Conservation (phyloP, 257 asterid genomes). For the Solanum gracilifrons region DNA sequence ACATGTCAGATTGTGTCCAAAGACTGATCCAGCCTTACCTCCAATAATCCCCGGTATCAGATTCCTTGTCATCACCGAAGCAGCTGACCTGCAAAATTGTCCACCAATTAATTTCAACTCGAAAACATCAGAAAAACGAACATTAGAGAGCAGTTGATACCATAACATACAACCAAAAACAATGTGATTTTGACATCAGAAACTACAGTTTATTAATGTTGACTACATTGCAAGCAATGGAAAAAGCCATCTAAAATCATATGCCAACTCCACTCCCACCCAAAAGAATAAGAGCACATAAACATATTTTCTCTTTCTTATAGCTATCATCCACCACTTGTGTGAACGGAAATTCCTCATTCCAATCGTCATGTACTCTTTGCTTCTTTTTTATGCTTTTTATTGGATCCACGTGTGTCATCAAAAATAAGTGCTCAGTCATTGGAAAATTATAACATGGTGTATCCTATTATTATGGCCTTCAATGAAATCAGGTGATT, state of each 20-base stretch:
- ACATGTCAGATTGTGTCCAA: not conserved
- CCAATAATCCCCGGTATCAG: slow-evolving; percentile 96
- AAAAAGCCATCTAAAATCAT: not conserved
- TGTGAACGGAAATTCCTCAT: not conserved
- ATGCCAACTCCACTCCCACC: not conserved
- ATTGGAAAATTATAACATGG: not conserved
- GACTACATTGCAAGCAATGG: not conserved
- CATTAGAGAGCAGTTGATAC: not conserved
- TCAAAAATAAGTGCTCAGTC: not conserved
- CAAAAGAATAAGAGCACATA: not conserved
- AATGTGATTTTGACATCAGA: not conserved
- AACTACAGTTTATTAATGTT: not conserved
- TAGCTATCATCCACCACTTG: not conserved
- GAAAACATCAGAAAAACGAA: not conserved
- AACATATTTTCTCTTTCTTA: not conserved
- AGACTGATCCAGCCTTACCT: slow-evolving; percentile 28
- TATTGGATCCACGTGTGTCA: not conserved
- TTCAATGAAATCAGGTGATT: not conserved
- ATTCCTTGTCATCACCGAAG: slow-evolving; percentile 72
- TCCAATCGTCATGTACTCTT: not conserved
- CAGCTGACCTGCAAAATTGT: slow-evolving; percentile 73
- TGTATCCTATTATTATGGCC: not conserved
- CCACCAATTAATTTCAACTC: not conserved
- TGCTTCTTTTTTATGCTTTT: not conserved
- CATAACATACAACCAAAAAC: not conserved